These are phyloP conservation scores for Ascochyta pisi DNA, from an alignment of 2,329 filamentous ascomycete genomes.

Conservation along the genomic window DNA sequence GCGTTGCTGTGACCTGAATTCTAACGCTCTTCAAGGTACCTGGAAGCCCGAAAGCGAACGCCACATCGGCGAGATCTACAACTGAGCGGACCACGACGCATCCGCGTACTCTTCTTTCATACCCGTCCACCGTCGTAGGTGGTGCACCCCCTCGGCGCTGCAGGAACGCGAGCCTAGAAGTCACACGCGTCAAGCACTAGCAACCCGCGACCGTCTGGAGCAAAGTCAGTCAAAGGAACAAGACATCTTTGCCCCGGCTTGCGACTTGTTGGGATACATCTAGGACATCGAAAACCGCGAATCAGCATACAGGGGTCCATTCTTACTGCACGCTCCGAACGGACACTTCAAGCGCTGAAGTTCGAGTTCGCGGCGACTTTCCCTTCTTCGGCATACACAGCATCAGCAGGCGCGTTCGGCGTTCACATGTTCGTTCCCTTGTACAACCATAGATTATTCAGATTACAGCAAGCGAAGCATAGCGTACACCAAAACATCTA, in stretches of 20 bases:
- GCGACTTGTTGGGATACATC: background rate
- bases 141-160: background rate
- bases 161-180: background rate
- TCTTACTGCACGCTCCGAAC: conserved; percentile 14
- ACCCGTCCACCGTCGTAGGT: background rate
- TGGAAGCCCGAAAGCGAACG: conserved; percentile 47
- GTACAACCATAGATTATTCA: conserved; percentile 11
- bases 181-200: background rate
- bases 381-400: conserved; percentile 8
- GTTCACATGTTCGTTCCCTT: conserved; percentile 8
- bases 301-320: conserved; percentile 6
- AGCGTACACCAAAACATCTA: background rate
- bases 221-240: background rate
- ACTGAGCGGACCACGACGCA: conserved; percentile 21
- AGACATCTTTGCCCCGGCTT: background rate
- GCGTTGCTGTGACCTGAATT: conserved; percentile 8
- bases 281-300: conserved; percentile 7
- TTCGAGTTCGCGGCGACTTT: conserved; percentile 16
- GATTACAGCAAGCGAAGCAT: conserved; percentile 9
- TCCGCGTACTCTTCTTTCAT: background rate
- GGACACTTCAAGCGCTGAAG: conserved; percentile 45
- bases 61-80: conserved; percentile 45
- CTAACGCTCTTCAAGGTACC: conserved; percentile 40
- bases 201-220: background rate
- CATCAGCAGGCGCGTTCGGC: conserved; percentile 10